Percentiles rank a stretch among this genome's conserved stretches.
phyloP scores from a whole-genome alignment of 1,284 basidiomycete species.

The Papiliotrema fonsecae region DNA sequence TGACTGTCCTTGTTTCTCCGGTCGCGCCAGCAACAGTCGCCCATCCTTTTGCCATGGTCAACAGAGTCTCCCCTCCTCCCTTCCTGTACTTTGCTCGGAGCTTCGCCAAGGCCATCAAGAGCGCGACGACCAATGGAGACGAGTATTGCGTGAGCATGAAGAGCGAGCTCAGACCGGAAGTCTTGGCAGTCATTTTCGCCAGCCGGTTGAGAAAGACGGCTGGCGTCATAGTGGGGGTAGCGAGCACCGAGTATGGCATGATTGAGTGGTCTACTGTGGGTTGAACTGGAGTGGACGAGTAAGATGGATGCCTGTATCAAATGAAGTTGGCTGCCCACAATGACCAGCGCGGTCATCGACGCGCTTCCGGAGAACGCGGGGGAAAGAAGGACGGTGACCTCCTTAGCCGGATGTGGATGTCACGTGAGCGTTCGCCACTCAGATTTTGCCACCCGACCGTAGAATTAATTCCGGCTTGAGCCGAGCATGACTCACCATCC shows the following conservation, averaged over 20 bases:
- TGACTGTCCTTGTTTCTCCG: conserved; percentile 42
- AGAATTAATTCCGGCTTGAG: not conserved
- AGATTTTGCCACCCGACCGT: not conserved
- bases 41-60: conserved; percentile 31
- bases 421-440: too few relatives aligned
- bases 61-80: conserved; percentile 16
- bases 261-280: too few relatives aligned
- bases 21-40: conserved; percentile 29
- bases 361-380: too few relatives aligned
- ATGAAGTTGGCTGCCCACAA: too few relatives aligned
- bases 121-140: conserved; percentile 33
- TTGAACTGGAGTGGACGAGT: too few relatives aligned
- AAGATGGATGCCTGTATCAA: too few relatives aligned
- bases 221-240: not conserved
- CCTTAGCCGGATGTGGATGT: too few relatives aligned
- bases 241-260: not conserved
- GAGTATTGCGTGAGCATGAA: conserved; percentile 45
- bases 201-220: conserved; percentile 22
- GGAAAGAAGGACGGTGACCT: too few relatives aligned
- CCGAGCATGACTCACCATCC: not conserved
- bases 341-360: too few relatives aligned
- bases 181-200: conserved; percentile 28
- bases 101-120: conserved; percentile 35
- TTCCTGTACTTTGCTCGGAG: conserved; percentile 10
- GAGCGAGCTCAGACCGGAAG: conserved; percentile 40